Percentiles rank a stretch among this genome's conserved stretches.
phyloP scores from a whole-genome alignment of 2,329 filamentous ascomycete genomes.

The Claviceps maximensis region DNA sequence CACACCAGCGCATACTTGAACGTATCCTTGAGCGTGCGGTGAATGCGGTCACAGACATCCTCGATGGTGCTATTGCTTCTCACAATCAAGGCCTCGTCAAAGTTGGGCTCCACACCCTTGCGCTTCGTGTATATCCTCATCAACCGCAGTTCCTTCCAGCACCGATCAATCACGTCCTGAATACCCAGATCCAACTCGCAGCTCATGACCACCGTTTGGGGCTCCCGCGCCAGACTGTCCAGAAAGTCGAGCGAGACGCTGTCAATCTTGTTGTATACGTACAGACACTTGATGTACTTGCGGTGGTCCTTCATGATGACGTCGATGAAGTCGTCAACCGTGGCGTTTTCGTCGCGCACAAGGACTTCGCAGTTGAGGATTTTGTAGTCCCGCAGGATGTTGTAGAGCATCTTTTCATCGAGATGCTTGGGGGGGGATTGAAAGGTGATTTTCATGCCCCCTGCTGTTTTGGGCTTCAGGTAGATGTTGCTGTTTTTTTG shows the following conservation, averaged over 20 bases:
- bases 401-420: slow-evolving; percentile 97
- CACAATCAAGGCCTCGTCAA: slow-evolving; percentile 85
- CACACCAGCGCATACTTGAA: slow-evolving; percentile 98
- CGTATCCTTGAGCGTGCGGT: slow-evolving; percentile 88
- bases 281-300: slow-evolving; percentile 90
- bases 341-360: slow-evolving; percentile 85
- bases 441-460: slow-evolving; percentile 98
- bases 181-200: slow-evolving; percentile 93
- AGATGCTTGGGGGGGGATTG: slow-evolving; percentile 75
- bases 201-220: slow-evolving; percentile 90
- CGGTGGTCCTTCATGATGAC: slow-evolving; percentile 98
- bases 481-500: slow-evolving; percentile 67
- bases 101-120: slow-evolving; percentile 82
- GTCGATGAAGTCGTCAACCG: slow-evolving; percentile 97
- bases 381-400: slow-evolving; percentile 97
- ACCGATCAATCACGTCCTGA: slow-evolving; percentile 82
- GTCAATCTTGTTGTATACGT: slow-evolving; percentile 99
- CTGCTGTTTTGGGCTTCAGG: slow-evolving; percentile 87
- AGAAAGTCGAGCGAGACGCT: slow-evolving; percentile 86
- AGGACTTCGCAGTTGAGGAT: slow-evolving; percentile 96
- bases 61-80: slow-evolving; percentile 79
- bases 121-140: slow-evolving; percentile 95
- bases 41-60: slow-evolving; percentile 92
- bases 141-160: slow-evolving; percentile 83
- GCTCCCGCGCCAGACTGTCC: slow-evolving; percentile 81